A percentile compares a stretch with the other conserved stretches of the same genome.
phyloP scores from a whole-genome alignment of 2,329 filamentous ascomycete species.

The Didymella sp. region DNA sequence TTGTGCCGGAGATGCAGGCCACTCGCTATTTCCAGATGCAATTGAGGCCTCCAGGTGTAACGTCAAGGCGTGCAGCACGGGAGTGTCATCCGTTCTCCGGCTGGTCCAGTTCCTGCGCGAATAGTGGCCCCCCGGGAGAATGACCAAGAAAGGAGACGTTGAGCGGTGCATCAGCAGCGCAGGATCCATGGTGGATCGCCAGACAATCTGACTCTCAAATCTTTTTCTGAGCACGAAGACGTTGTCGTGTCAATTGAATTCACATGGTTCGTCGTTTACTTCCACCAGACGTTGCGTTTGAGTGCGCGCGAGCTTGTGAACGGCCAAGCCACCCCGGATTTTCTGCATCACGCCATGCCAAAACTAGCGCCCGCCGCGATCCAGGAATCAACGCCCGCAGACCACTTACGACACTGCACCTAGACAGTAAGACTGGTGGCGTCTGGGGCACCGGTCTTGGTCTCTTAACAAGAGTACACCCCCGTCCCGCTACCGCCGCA shows the following conservation, averaged over 20 bases:
- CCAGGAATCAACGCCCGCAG: slow-evolving; percentile 23
- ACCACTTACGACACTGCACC: slow-evolving; percentile 23
- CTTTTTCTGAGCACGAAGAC: no score
- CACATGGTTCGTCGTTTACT: background rate
- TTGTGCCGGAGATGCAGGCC: slow-evolving; percentile 3
- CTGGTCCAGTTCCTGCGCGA: slow-evolving; percentile 27
- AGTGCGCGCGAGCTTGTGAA: slow-evolving; percentile 14
- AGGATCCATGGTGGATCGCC: slow-evolving; percentile 3
- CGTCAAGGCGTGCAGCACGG: slow-evolving; percentile 24
- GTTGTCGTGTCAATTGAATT: background rate
- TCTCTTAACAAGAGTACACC: slow-evolving; percentile 28
- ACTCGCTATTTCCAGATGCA: background rate
- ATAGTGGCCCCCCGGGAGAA: slow-evolving; percentile 24
- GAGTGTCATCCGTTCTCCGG: slow-evolving; percentile 20
- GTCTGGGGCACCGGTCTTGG: slow-evolving; percentile 31
- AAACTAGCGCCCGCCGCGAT: slow-evolving; percentile 33
- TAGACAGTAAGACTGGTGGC: slow-evolving; percentile 29
- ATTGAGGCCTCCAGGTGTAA: slow-evolving; percentile 15
- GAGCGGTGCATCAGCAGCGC: slow-evolving; percentile 25
- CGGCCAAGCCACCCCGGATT: slow-evolving; percentile 35
- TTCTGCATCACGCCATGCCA: slow-evolving; percentile 22
- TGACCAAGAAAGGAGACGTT: slow-evolving; percentile 31
- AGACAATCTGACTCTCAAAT: background rate
- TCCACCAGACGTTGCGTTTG: slow-evolving; percentile 6
- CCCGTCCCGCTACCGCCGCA: slow-evolving; percentile 25